Evolutionary conservation across 2,329 filamentous ascomycete species (phyloP), one percentile per base, ranked within the genome.

Genomic region (Sporothrix protearum): DNA sequence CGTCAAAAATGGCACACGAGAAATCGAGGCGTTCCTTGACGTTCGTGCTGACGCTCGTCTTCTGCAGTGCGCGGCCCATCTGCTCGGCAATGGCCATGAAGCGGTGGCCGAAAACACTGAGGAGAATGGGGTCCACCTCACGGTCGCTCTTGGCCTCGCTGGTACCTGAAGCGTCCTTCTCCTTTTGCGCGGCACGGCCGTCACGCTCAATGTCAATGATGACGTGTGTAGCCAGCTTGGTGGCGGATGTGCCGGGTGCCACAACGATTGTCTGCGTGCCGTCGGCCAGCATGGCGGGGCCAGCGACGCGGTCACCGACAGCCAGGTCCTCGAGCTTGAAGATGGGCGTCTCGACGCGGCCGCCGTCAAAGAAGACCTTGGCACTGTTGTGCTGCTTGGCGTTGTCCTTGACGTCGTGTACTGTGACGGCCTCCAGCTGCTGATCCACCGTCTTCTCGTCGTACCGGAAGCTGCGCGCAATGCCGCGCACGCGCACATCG

Each of bases 181-280:
- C 71, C 70, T 76, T 76, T 33, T 78, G 84, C 10, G 8, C 55
- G 3, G 8, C 61, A 6, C 36, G 63, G 16, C 53, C 36, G 10
- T 45, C 45, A 14, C n/a, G 89, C 70, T 90, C 88, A 53, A 96
- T 87, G 75, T 97, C 93, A 77, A 97, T 94, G 7, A 97, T 86
- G 8, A 97, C 93, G 76, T 97, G 95, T 0, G 94, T 97, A 74
- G 93, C 86, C 22, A 97, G 89, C 42, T 97, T 85, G 30, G 94
- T 81, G 0, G 94, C 95, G 28, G 88, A 88, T 2, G 93, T 88
- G 39, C 87, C 87, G 0, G 94, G 95, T 0, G 92, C 92, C 2
- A 97, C 89, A 0, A 97, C 92, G 74, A 98, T 96, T 0, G 95
- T 98, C 80, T 97, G 95, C 0, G 92, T 94, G 9, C 91, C 91